Base-by-base conservation (phyloP, 2,329 filamentous ascomycete genomes). In the Ophiostoma pallidulum region DNA sequence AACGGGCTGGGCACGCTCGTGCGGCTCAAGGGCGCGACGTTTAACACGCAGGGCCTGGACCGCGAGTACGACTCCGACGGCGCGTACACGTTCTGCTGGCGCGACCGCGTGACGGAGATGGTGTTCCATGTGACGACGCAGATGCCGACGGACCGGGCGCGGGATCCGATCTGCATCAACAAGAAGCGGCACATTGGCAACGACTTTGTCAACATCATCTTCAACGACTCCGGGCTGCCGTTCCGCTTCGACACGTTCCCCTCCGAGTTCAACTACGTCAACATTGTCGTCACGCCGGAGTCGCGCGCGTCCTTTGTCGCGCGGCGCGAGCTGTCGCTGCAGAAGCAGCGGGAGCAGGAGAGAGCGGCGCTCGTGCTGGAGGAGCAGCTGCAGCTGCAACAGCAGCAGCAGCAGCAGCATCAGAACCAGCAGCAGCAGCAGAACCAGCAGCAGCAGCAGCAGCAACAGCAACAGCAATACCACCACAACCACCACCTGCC, bases 111-210 rank as follows among this genome's bases (percentile, higher is more conserved):
- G 49, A 92, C 90, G 5, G 92, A 97, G 62, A 86, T 98, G 38
- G 84, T 97, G 26, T 98, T 94, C 65, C 92, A 97, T 62, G 83
- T 97, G 47, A 88, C 86, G 5, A 98, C 91, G 4, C 89, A 97
- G 74, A 98, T 98, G 92, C 92, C 92, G 1, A 95, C 88, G 9
- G 78, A 94, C 60, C 69, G 83, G 13, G 80, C 88, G 46, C 74
- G 78, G 26, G 89, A 95, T 57, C 78, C 84, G 9, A 75, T 79
- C 52, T 88, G 84, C 59, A 81, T 83, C 52, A 75, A 80, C 62
- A 98, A 98, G 70, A 98, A 98, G 66, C 77, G 82, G 3, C 94
- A 97, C 60, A 92, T 97, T 51, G 92, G 92, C 49, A 98, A 98
- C 60, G 92, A 97, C 64, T 94, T 87, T 63, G 92, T 98, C 61